Percentiles rank a stretch among this genome's conserved stretches.
These are phyloP conservation scores for Quambalaria eucalypti DNA, from an alignment of 1,284 basidiomycete species.

Conservation along the genomic window DNA sequence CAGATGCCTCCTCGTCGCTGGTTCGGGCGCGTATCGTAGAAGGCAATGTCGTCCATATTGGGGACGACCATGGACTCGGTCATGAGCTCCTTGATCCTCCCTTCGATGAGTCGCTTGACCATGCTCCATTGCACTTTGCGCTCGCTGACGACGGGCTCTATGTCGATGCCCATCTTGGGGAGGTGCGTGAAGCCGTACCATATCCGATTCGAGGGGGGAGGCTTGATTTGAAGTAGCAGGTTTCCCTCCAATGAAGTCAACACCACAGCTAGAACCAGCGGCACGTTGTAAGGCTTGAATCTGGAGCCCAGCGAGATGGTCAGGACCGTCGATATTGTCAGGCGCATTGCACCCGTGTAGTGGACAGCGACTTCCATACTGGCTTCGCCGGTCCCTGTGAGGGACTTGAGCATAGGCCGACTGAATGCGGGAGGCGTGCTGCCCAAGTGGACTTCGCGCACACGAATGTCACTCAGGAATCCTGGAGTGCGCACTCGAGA, in stretches of 20 bases:
- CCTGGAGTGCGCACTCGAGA: conserved; percentile 77
- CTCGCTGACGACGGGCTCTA: conserved; percentile 87
- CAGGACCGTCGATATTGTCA: conserved; percentile 79
- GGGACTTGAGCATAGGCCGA: conserved; percentile 93
- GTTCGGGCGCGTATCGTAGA: conserved; percentile 67
- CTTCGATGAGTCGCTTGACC: conserved; percentile 80
- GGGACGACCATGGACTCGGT: conserved; percentile 86
- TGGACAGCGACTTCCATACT: conserved; percentile 72
- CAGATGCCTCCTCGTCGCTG: conserved; percentile 77
- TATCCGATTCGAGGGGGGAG: conserved; percentile 86
- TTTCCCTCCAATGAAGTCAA: conserved; percentile 84
- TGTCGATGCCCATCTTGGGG: conserved; percentile 77
- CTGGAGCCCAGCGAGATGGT: conserved; percentile 62
- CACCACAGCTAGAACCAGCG: conserved; percentile 73
- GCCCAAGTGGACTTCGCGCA: conserved; percentile 82
- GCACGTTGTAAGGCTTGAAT: conserved; percentile 81
- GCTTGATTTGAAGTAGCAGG: conserved; percentile 77
- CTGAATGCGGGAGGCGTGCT: conserved; percentile 58
- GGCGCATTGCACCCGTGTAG: conserved; percentile 76
- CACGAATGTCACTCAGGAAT: conserved; percentile 74
- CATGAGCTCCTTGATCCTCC: conserved; percentile 76
- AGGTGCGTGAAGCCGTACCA: conserved; percentile 96
- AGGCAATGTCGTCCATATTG: conserved; percentile 94
- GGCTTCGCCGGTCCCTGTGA: conserved; percentile 83
- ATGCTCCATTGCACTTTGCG: conserved; percentile 82